These are phyloP conservation scores for Mycena polygramma DNA, from an alignment of 768 basidiomycete species.

Conservation along the genomic window DNA sequence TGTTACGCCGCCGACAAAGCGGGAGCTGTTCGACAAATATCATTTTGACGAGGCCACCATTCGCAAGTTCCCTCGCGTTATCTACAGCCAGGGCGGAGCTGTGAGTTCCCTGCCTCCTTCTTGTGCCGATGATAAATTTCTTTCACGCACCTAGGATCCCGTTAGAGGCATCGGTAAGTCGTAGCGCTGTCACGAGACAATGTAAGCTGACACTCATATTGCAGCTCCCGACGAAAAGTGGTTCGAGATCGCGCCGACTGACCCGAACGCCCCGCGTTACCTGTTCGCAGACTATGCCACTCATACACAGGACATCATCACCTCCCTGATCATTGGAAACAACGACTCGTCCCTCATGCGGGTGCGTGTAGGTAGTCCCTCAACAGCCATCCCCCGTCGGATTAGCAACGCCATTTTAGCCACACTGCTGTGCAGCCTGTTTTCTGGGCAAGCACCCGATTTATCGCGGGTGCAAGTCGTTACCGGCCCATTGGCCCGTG, in stretches of 20 bases:
- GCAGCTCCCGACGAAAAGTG: constrained; percentile 16
- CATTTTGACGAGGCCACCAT: constrained; percentile 21
- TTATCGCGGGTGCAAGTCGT: too few relatives aligned
- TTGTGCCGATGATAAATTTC: not conserved
- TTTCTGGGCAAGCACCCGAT: too few relatives aligned
- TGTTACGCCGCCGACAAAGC: constrained; percentile 14
- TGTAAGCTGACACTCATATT: too few relatives aligned
- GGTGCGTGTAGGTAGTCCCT: not conserved
- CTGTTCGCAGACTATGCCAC: constrained; percentile 12
- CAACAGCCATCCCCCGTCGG: too few relatives aligned
- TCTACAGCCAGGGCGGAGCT: constrained; percentile 16
- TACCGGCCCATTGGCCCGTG: too few relatives aligned
- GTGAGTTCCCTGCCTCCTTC: not conserved
- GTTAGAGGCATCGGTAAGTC: constrained; percentile 11
- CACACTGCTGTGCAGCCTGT: too few relatives aligned
- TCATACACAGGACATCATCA: constrained; percentile 8
- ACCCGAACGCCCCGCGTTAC: constrained; percentile 18
- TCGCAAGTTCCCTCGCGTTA: constrained; percentile 1
- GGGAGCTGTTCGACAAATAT: constrained; percentile 6
- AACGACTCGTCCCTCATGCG: constrained; percentile 10
- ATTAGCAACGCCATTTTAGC: too few relatives aligned
- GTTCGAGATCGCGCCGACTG: constrained; percentile 5
- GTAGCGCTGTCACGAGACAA: too few relatives aligned
- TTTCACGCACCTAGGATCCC: not conserved
- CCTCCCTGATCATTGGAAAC: not conserved